Evolutionary conservation across 345 rosid species (phyloP), one percentile per base, ranked within the genome.

Genomic region (Populus davidiana): DNA sequence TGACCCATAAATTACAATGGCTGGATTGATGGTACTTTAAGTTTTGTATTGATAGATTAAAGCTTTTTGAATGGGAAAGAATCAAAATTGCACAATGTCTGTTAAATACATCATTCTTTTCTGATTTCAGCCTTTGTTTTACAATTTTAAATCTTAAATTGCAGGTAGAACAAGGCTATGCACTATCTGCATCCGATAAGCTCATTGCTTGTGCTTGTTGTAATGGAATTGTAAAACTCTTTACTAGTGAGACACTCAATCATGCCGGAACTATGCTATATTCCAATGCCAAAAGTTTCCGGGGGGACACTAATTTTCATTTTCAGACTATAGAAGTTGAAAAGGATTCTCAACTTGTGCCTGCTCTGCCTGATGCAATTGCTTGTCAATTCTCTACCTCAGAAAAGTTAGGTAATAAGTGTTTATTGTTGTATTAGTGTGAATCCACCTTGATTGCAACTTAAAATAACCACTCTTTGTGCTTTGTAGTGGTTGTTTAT

Each of bases 171-270:
- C 89, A 86, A 63, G 91, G 90, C 81, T 92, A 88, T 88, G 87
- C 93, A 41, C 77, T 92, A 75, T 90, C 92, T 74, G 84, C 87
- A 69, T 90, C 98, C 69, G 75, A 78, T 74, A 82, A 82, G 83
- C 84, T 92, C 75, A 79, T 93, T 81, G 93, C 98, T 54, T 92
- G 98, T 83, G 97, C 90, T 79, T 92, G 98, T 79, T 86, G 86
- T 80, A 85, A 86, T 52, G 98, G 98, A 77, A 80, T 44, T 50
- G 90, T 93, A 70, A 86, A 84, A 65, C 84, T 93, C 79, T 87
- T 86, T 78, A 83, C 69, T 39, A 73, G 76, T 75, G 86, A 81
- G 77, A 73, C 85, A 66, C 88, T 90, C 44, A 75, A 77, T 69
- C 84, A 82, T 75, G 85, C 75, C 69, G 92, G 91, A 78, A 87